These are phyloP conservation scores for Arthromyces matolae DNA, from an alignment of 768 basidiomycete genomes.

Conservation along the genomic window DNA sequence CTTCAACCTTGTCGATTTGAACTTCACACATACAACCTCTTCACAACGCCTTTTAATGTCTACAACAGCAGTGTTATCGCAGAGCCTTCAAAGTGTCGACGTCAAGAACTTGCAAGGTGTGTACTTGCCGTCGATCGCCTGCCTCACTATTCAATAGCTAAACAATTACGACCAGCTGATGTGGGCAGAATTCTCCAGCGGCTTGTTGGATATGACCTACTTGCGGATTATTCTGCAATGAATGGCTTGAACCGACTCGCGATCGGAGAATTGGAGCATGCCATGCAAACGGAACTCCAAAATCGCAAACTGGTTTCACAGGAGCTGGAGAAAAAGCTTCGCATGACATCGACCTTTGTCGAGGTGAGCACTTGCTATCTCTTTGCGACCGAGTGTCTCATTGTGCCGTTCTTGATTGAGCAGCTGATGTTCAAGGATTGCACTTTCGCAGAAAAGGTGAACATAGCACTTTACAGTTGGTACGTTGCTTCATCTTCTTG, in stretches of 20 bases:
- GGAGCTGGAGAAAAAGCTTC: constrained; percentile 8
- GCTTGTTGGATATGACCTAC: neutral
- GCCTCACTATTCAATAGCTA: too few relatives aligned
- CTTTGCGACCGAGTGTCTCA: neutral
- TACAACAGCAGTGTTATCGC: too few relatives aligned
- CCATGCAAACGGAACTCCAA: constrained; percentile 9
- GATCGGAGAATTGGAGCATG: constrained; percentile 6
- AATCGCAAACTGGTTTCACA: constrained; percentile 1
- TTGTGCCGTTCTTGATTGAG: neutral
- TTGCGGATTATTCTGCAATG: neutral
- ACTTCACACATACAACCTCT: too few relatives aligned
- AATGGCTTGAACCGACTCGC: constrained; percentile 4
- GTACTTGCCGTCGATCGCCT: too few relatives aligned
- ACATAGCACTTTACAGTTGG: constrained; percentile 18
- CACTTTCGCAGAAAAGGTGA: constrained; percentile 14
- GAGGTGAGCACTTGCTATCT: constrained; percentile 9
- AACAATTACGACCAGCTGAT: too few relatives aligned
- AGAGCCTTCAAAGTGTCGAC: too few relatives aligned
- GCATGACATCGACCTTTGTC: constrained; percentile 8
- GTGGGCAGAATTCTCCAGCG: constrained; percentile 3
- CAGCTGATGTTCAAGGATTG: constrained; percentile 16
- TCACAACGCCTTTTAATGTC: too few relatives aligned
- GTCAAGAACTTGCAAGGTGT: too few relatives aligned
- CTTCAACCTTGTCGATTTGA: too few relatives aligned
- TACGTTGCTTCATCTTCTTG: neutral